Percentiles rank a stretch among this genome's conserved stretches.
Evolutionary conservation across 2,329 filamentous ascomycete species (phyloP).

Genomic region (Aspergillus melleus): DNA sequence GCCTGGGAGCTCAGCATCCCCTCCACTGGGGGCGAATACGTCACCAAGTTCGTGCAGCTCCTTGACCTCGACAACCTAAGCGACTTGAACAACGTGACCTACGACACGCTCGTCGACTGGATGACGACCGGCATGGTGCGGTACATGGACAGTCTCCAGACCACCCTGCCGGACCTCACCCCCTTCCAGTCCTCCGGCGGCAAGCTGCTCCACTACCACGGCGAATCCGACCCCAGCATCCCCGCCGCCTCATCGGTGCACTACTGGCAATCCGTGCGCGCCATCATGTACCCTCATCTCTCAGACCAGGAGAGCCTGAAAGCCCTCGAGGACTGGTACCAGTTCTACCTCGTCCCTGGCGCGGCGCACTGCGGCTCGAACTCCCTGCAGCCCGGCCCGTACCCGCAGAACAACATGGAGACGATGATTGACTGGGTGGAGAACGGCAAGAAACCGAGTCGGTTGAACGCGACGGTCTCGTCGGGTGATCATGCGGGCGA

Average conservation of each 20-base stretch:
- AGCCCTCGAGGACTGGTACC: constrained; percentile 55
- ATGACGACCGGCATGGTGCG: constrained; percentile 51
- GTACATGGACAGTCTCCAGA: constrained; percentile 55
- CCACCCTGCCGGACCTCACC: constrained; percentile 55
- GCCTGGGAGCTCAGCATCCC: constrained; percentile 33
- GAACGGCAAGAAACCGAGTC: constrained; percentile 46
- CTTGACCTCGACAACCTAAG: constrained; percentile 41
- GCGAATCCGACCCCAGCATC: constrained; percentile 56
- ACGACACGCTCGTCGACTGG: constrained; percentile 58
- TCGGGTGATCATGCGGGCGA: constrained; percentile 31
- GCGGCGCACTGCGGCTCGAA: constrained; percentile 54
- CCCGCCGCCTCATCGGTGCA: constrained; percentile 56
- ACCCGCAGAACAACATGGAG: constrained; percentile 49
- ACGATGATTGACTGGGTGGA: constrained; percentile 56
- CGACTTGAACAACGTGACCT: constrained; percentile 51
- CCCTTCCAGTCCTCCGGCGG: constrained; percentile 52
- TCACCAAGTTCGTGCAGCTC: constrained; percentile 32
- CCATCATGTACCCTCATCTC: constrained; percentile 49
- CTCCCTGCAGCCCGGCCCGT: constrained; percentile 46
- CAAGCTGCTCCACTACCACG: constrained; percentile 61
- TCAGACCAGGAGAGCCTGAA: constrained; percentile 40
- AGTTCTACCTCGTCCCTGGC: constrained; percentile 56
- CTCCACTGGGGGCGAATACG: constrained; percentile 41
- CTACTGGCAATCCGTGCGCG: constrained; percentile 57
- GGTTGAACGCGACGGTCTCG: constrained; percentile 44